These are phyloP conservation scores for Dactylellina parvicollis DNA, from an alignment of 2,329 filamentous ascomycete species.

Conservation along the genomic window DNA sequence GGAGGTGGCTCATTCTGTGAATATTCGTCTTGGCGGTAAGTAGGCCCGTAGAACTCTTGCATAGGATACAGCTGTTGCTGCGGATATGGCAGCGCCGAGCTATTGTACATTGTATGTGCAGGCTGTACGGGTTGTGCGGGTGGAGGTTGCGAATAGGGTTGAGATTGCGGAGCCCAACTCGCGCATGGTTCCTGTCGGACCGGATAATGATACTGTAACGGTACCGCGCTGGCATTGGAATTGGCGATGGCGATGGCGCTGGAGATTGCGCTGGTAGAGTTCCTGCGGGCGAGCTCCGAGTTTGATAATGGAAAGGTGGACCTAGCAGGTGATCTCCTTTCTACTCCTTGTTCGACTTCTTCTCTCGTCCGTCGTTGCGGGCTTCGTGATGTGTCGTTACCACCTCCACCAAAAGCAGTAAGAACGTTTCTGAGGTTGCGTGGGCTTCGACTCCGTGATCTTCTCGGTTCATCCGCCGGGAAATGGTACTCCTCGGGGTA, in stretches of 20 bases:
- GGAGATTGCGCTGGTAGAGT: constrained; percentile 19
- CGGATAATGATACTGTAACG: constrained; percentile 47
- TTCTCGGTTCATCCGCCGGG: neutral
- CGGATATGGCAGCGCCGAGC: neutral
- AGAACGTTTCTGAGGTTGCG: constrained; percentile 27
- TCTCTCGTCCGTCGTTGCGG: constrained; percentile 42
- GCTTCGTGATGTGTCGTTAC: constrained; percentile 24
- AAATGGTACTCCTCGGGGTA: constrained; percentile 10
- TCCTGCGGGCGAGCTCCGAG: constrained; percentile 30
- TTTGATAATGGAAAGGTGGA: constrained; percentile 27
- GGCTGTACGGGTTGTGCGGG: constrained; percentile 6
- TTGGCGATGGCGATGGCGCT: constrained; percentile 34
- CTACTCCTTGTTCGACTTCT: constrained; percentile 45
- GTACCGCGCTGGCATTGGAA: constrained; percentile 40
- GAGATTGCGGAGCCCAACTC: constrained; percentile 29
- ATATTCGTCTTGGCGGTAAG: constrained; percentile 12
- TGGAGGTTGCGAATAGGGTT: constrained; percentile 10
- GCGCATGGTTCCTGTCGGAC: constrained; percentile 30
- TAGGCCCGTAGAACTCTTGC: constrained; percentile 45
- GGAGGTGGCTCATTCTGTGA: constrained; percentile 38
- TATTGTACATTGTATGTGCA: constrained; percentile 19
- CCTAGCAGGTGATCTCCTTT: constrained; percentile 36
- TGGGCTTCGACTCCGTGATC: constrained; percentile 39
- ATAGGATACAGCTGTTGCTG: constrained; percentile 39
- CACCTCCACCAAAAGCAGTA: constrained; percentile 12